Evolutionary conservation across 139 green algal species (phyloP), one percentile per base, ranked within the genome.

Genomic region (Limnomonas spitsbergensis): DNA sequence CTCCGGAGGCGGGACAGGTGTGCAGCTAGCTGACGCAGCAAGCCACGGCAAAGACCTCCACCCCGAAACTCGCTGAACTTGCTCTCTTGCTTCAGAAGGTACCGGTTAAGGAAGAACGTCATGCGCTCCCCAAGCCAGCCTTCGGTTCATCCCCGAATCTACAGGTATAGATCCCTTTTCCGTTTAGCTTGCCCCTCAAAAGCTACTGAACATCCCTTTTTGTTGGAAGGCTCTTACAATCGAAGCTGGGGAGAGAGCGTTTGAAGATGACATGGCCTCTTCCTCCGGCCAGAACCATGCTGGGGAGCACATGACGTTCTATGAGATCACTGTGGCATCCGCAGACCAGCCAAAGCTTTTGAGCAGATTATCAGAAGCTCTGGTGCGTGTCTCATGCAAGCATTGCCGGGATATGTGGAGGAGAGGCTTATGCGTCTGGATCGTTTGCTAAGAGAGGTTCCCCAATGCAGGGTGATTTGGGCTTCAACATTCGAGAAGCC

Each of bases 401-500:
- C n/a, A n/a, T n/a, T n/a, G n/a, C n/a, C n/a, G n/a, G n/a, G n/a
- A n/a, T n/a, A n/a, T n/a, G n/a, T n/a, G n/a, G n/a, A n/a, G n/a
- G n/a, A n/a, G n/a, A 72, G 9, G 61, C 27, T 20, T 61, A 29
- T 61, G 20, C 47, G 20, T 14, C 47, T 61, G 47, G 14, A 61
- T 14, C 47, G 14, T 61, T 61, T 61, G 47, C n/a, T n/a, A n/a
- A n/a, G n/a, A n/a, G n/a, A n/a, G n/a, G n/a, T 20, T 61, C 47
- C 20, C 47, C 14, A 47, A 34, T 69, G 31, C 88, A 95, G 92
- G 87, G 91, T 39, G 94, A 99, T 79, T 66, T 98, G 20, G 94
- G 93, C 3, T 86, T 99, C 3, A 98, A 99, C 82, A 99, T 99
- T 38, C 91, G 93, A 29, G 96, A 99, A 81, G 96, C 96, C 9